Evolutionary conservation across 2,329 filamentous ascomycete species (phyloP).

Genomic region (Penicillium aurantiogriseum): DNA sequence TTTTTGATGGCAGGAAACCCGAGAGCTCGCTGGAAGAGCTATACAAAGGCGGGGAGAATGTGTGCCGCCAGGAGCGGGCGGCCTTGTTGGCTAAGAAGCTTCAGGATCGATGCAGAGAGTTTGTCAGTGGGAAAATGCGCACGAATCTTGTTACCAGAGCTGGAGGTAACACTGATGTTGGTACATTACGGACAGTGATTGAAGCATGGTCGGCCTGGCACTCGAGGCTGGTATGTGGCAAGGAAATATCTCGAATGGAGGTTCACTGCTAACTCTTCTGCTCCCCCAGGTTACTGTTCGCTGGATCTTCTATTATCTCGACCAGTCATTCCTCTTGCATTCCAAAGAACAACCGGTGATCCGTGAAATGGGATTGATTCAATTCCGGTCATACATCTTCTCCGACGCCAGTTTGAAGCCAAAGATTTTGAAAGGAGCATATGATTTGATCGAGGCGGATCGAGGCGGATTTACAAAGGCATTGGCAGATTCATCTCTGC

Average conservation of each 20-base stretch:
- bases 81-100: constrained; percentile 66
- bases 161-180: constrained; percentile 58
- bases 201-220: constrained; percentile 76
- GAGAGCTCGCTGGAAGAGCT: constrained; percentile 79
- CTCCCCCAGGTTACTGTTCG: constrained; percentile 67
- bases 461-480: constrained; percentile 54
- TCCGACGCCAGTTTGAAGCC: constrained; percentile 52
- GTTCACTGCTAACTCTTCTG: not conserved
- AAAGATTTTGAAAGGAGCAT: constrained; percentile 67
- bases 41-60: constrained; percentile 86
- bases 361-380: constrained; percentile 73
- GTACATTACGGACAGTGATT: constrained; percentile 61
- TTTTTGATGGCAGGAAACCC: constrained; percentile 67
- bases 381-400: constrained; percentile 68
- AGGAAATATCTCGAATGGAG: not conserved
- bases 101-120: constrained; percentile 62
- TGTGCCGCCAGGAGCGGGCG: constrained; percentile 76
- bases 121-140: constrained; percentile 59
- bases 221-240: constrained; percentile 63
- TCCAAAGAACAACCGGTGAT: constrained; percentile 68
- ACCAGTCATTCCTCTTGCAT: constrained; percentile 81
- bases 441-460: constrained; percentile 71
- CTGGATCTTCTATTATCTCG: constrained; percentile 90
- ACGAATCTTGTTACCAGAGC: constrained; percentile 57
- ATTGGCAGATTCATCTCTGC: constrained; percentile 61